Conservation (phyloP, 495 filamentous ascomycete genomes). For the Cetradonia linearis region DNA sequence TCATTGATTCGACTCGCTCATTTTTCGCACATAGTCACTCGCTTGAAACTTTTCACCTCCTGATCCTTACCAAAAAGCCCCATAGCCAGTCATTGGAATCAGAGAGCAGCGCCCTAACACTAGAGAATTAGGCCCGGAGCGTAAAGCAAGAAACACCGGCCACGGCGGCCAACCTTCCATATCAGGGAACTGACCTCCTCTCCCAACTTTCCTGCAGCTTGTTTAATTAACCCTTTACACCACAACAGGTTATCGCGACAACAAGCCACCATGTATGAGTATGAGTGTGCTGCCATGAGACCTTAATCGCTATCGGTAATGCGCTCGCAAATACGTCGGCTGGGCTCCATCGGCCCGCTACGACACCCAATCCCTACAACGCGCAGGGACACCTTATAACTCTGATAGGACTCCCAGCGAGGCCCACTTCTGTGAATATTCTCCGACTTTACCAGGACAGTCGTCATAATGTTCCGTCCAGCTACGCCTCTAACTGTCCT, state of each 20-base stretch:
- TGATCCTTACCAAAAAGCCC: not conserved
- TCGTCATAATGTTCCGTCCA: slow-evolving; percentile 60
- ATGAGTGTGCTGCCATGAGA: not conserved
- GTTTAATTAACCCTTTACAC: not conserved
- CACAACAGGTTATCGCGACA: not conserved
- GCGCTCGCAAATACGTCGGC: slow-evolving; percentile 10
- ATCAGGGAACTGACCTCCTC: slow-evolving; percentile 1
- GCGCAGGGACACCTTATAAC: not conserved
- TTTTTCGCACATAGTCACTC: slow-evolving; percentile 5
- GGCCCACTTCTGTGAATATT: not conserved
- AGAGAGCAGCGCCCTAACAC: not conserved
- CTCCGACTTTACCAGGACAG: not conserved
- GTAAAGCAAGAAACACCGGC: not conserved
- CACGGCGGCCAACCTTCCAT: slow-evolving; percentile 14
- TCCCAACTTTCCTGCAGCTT: not conserved
- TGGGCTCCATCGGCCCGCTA: slow-evolving; percentile 9
- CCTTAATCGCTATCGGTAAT: slow-evolving; percentile 4
- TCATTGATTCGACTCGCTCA: not conserved
- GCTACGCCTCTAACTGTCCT: slow-evolving; percentile 85
- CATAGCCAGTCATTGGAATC: not conserved
- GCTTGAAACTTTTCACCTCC: slow-evolving; percentile 7
- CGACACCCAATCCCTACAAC: slow-evolving; percentile 8
- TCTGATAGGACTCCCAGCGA: slow-evolving; percentile 5
- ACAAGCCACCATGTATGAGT: not conserved
- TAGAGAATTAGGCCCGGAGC: not conserved